These are phyloP conservation scores for Apophysomyces trapeziformis DNA, from an alignment of 371 early-diverging fungal genomes.

Conservation along the genomic window DNA sequence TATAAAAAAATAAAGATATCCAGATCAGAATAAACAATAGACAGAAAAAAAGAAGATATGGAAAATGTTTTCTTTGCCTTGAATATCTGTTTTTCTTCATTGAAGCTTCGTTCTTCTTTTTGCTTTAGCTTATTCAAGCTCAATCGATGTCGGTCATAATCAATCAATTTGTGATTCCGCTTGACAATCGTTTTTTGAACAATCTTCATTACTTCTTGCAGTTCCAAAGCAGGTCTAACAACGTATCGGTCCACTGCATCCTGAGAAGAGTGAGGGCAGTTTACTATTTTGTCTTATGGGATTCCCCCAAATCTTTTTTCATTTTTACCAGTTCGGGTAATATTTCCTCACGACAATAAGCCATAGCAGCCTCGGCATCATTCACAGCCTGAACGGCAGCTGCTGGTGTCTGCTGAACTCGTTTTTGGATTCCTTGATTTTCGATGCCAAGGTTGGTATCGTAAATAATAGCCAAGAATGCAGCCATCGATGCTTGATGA, in stretches of 20 bases:
- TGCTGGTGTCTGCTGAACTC: conserved; percentile 59
- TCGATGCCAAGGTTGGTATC: conserved; percentile 36
- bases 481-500: conserved; percentile 74
- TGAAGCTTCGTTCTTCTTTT: conserved; percentile 67
- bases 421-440: conserved; percentile 37
- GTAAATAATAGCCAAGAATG: conserved; percentile 66
- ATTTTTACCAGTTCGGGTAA: conserved; percentile 67
- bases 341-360: conserved; percentile 63
- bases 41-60: too few species aligned
- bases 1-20: background rate
- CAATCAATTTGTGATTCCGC: conserved; percentile 81
- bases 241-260: conserved; percentile 75
- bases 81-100: conserved; percentile 76
- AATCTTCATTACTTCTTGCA: conserved; percentile 64
- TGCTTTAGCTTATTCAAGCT: conserved; percentile 68
- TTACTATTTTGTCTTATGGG: too few species aligned
- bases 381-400: conserved; percentile 63
- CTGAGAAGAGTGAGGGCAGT: conserved; percentile 24
- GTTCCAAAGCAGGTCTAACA: conserved; percentile 69
- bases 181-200: conserved; percentile 80
- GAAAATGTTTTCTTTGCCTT: conserved; percentile 31
- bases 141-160: conserved; percentile 81
- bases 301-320: too few species aligned
- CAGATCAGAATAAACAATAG: too few species aligned
- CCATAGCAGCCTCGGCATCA: conserved; percentile 67